Evolutionary conservation across 1,284 basidiomycete species (phyloP), one percentile per base, ranked within the genome.

Genomic region (Bjerkandera adusta): DNA sequence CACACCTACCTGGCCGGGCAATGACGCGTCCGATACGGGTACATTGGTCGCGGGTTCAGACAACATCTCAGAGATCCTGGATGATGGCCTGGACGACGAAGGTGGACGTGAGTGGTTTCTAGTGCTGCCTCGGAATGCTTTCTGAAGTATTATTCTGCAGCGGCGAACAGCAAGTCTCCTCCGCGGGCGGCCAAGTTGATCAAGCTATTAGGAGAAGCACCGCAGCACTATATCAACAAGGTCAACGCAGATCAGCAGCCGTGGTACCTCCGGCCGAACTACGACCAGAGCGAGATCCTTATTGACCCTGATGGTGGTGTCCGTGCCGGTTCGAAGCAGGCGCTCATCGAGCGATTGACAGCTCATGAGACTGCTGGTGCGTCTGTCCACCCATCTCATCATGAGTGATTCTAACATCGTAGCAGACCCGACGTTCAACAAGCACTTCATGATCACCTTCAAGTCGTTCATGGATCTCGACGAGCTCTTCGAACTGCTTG

Each of bases 361-460:
- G 85, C 90, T 26, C 96, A 99, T 64, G 89, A 92, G 53, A 79
- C 82, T 60, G 79, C 79, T 48, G 89, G 90, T 90, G 57, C 61
- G 76, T 66, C 26, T n/a, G 24, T 15, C 12, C 21, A n/a, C 15
- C 18, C 32, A 30, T 36, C 18, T 15, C 29, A 30, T 15, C 12
- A 3, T 24, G 10, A 13, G 10, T 25, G 36, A 15, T 18, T 5
- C 37, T 20, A n/a, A 20, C 3, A 11, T 37, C n/a, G 18, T 34
- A 38, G 24, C 58, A 89, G 93, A 95, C 64, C 74, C 82, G 0
- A 80, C 82, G 5, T 99, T 92, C 69, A 90, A 85, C 63, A 88
- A 90, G 63, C 89, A 94, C 1, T 99, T 99, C 78, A 68, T 99
- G 52, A 89, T 97, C 79, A 99, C 97, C 1, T 97, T 94, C 74